Percentiles rank a stretch among this genome's conserved stretches.
phyloP scores from a whole-genome alignment of 129 eudicot genomes.

The Calendula officinalis region DNA sequence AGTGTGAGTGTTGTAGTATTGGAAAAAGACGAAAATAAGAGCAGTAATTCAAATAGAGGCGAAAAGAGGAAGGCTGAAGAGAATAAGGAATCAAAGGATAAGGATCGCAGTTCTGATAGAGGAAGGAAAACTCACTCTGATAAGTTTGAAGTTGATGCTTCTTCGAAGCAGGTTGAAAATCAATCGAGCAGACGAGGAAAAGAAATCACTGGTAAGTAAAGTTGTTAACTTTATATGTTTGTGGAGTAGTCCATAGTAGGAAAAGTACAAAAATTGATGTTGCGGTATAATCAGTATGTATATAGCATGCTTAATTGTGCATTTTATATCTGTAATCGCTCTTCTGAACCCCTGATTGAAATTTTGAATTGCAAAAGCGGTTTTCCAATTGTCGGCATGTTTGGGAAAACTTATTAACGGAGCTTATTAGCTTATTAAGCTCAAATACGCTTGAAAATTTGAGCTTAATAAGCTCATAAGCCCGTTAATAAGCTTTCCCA shows the following conservation, averaged over 20 bases:
- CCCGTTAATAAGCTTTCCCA: too few relatives aligned
- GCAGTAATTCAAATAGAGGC: slow-evolving; percentile 50
- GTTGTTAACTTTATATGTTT: slow-evolving; percentile 25
- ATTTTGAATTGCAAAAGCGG: background rate
- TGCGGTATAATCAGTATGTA: too few relatives aligned
- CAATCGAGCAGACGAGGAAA: slow-evolving; percentile 50
- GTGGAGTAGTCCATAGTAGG: slow-evolving; percentile 10
- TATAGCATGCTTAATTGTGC: too few relatives aligned
- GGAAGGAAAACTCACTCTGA: too few relatives aligned
- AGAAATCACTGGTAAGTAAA: slow-evolving; percentile 58
- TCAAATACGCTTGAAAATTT: too few relatives aligned
- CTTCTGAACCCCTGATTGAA: too few relatives aligned
- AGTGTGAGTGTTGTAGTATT: slow-evolving; percentile 15
- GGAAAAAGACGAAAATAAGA: slow-evolving; percentile 54
- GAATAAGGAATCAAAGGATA: slow-evolving; percentile 49
- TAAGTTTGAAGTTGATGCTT: slow-evolving; percentile 48
- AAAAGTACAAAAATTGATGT: background rate
- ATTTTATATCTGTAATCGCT: too few relatives aligned
- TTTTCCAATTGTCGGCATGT: too few relatives aligned
- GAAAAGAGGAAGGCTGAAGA: slow-evolving; percentile 58
- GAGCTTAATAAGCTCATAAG: too few relatives aligned
- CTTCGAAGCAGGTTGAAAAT: slow-evolving; percentile 56
- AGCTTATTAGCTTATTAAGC: too few relatives aligned
- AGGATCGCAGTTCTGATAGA: slow-evolving; percentile 43
- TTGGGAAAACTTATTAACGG: too few relatives aligned